Base-by-base conservation (phyloP, 225 moss, liverwort and hornwort species). In the Pleurozium schreberi region DNA sequence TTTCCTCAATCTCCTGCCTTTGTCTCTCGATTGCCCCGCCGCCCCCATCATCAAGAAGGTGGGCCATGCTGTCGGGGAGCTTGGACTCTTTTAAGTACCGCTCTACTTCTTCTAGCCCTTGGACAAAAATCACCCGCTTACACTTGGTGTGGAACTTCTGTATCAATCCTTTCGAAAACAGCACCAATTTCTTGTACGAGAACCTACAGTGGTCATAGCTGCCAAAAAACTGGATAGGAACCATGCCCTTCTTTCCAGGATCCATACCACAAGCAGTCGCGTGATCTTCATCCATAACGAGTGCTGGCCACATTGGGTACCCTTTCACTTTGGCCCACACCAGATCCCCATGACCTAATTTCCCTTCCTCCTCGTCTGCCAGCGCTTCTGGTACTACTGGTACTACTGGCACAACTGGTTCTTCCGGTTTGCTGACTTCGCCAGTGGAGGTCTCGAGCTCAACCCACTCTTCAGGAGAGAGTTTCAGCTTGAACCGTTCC, bases 261-360 rank as follows among this genome's bases (percentile, higher is more conserved):
- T 98, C 98, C 93, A 98, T 90, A 82, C 95, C 95, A 92, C 95
- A 94, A 80, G 90, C 93, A 85, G 74, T 90, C 65, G 98, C 96
- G 82, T 97, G 97, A 78, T 98, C 96, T 92, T 98, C 98, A 86
- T 97, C 98, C 97, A 98, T 95, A 82, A 97, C 96, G 85, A 94
- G 95, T 19, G 98, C 98, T 73, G 98, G 98, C 98, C 98, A 98
- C 97, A 96, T 94, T 59, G 98, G 98, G 90, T 96, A 98, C 18
- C 98, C 98, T 91, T 98, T 98, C 88, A 98, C 96, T 95, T 98
- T 98, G 63, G 97, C 98, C 98, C 98, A 98, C 65, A 98, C 95
- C 90, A 98, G 92, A 92, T 98, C 97, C 64, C 98, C 98, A 79
- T 97, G 98, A 91, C 92, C 94, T 73, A 97, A 84, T 68, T 94